Conservation (phyloP, 768 basidiomycete species). For the Phaeolepiota aurea region DNA sequence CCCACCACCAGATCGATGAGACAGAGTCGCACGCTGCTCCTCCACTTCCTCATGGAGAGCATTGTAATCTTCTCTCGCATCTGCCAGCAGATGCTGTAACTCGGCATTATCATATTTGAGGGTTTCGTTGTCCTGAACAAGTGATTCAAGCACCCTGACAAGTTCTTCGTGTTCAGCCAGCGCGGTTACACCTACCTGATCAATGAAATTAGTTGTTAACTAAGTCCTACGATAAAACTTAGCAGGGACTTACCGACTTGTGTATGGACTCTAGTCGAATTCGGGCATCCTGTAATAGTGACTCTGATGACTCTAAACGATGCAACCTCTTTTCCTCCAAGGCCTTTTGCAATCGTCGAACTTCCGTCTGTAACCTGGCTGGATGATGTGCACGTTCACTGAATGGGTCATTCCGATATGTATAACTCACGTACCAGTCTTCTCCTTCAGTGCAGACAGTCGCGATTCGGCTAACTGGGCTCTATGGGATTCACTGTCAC, state of each 20-base stretch:
- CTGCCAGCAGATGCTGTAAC: slow-evolving; percentile 62
- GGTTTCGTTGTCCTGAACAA: slow-evolving; percentile 79
- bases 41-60: slow-evolving; percentile 66
- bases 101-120: slow-evolving; percentile 79
- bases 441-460: slow-evolving; percentile 55
- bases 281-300: slow-evolving; percentile 58
- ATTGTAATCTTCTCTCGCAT: slow-evolving; percentile 71
- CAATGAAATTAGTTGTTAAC: slow-evolving; percentile 13
- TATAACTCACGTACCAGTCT: slow-evolving; percentile 38
- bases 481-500: slow-evolving; percentile 60
- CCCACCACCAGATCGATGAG: slow-evolving; percentile 33
- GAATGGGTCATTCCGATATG: not conserved
- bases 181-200: slow-evolving; percentile 31
- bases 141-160: slow-evolving; percentile 65
- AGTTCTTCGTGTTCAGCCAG: slow-evolving; percentile 50
- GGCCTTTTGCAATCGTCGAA: slow-evolving; percentile 53
- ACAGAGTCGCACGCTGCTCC: slow-evolving; percentile 51
- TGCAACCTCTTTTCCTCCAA: slow-evolving; percentile 53
- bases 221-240: not conserved
- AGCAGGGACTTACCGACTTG: slow-evolving; percentile 34
- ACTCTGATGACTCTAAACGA: slow-evolving; percentile 59
- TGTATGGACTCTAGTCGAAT: slow-evolving; percentile 54
- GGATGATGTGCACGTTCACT: not conserved
- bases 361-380: slow-evolving; percentile 69
- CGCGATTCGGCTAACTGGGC: slow-evolving; percentile 63